Evolutionary conservation across 2,329 filamentous ascomycete genomes (phyloP).

Genomic region (Penicillium sp.): DNA sequence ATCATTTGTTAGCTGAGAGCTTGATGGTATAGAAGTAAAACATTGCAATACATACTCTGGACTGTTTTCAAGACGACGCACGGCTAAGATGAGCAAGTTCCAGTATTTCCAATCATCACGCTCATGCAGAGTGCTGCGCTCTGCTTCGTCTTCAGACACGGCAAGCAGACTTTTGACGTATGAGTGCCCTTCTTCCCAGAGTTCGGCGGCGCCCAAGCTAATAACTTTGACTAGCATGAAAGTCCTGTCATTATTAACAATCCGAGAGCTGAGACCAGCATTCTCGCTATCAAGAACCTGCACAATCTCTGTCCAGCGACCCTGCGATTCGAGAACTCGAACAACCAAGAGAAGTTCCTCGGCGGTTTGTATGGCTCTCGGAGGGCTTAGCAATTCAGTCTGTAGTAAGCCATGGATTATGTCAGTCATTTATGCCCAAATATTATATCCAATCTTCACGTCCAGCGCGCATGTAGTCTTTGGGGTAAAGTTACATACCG

Average conservation of each 20-base stretch:
- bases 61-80: constrained; percentile 29
- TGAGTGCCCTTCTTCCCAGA: constrained; percentile 42
- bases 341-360: constrained; percentile 49
- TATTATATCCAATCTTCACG: neutral
- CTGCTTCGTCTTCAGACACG: constrained; percentile 33
- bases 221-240: constrained; percentile 42
- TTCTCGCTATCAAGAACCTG: constrained; percentile 45
- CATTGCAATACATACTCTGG: constrained; percentile 33
- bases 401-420: constrained; percentile 22
- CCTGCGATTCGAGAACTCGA: constrained; percentile 46
- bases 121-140: constrained; percentile 34
- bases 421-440: constrained; percentile 1
- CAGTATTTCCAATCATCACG: constrained; percentile 50
- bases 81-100: constrained; percentile 42
- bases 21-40: neutral
- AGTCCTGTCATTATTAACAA: constrained; percentile 47
- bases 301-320: constrained; percentile 40
- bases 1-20: constrained; percentile 2
- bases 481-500: constrained; percentile 35
- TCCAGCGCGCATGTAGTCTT: neutral
- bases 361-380: constrained; percentile 47
- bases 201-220: constrained; percentile 37
- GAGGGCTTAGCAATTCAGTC: constrained; percentile 43
- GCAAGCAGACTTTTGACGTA: constrained; percentile 40
- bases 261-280: constrained; percentile 43